phyloP scores from a whole-genome alignment of 192 early-diverging fungal genomes.

The Gonapodya sp. region DNA sequence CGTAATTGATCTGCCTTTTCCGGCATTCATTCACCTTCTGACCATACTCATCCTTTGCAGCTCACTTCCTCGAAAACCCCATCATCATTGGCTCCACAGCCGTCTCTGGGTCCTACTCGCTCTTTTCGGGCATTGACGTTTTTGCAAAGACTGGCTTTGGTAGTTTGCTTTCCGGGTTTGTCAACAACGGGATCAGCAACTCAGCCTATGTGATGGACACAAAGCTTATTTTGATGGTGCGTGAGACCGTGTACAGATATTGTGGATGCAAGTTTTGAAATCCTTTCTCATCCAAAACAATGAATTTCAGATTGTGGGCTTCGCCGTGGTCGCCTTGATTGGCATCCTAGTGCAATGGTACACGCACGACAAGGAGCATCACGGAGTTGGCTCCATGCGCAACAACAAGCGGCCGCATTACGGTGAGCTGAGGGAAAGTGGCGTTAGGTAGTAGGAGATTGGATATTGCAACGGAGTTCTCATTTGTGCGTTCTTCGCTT shows the following conservation, averaged over 20 bases:
- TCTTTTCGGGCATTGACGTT: constrained; percentile 72
- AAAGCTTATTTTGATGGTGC: constrained; percentile 54
- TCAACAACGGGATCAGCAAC: constrained; percentile 30
- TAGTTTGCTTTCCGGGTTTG: constrained; percentile 43
- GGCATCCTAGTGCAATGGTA: constrained; percentile 59
- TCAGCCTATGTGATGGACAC: constrained; percentile 36
- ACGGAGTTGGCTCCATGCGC: not conserved
- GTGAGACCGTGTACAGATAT: too few relatives aligned
- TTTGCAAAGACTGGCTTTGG: constrained; percentile 69
- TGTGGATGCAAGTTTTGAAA: too few relatives aligned
- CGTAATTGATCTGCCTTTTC: not conserved
- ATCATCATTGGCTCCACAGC: constrained; percentile 63
- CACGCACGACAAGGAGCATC: constrained; percentile 2
- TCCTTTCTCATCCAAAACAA: not conserved
- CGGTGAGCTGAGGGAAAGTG: too few relatives aligned
- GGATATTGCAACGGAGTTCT: too few relatives aligned
- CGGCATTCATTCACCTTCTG: not conserved
- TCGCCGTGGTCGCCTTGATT: constrained; percentile 48
- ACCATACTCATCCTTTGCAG: too few relatives aligned
- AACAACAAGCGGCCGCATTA: not conserved
- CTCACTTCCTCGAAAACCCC: constrained; percentile 49
- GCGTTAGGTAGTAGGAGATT: too few relatives aligned
- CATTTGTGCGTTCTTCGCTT: not conserved
- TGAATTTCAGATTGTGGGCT: constrained; percentile 36
- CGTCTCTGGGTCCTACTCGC: constrained; percentile 67